These are phyloP conservation scores for Lipomyces mesembrius DNA, from an alignment of 805 yeast genomes.

Conservation along the genomic window DNA sequence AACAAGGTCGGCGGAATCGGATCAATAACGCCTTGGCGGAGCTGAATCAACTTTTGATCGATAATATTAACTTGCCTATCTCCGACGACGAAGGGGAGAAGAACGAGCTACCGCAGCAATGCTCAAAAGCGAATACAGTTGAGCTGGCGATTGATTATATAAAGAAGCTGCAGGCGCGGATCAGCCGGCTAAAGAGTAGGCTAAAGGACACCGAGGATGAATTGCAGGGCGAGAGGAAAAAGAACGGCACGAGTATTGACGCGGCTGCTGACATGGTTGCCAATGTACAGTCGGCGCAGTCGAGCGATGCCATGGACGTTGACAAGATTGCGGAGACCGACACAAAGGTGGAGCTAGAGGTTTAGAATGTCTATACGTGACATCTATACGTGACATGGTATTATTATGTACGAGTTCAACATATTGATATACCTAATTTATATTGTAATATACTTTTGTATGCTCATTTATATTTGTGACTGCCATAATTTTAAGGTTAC, in stretches of 20 bases:
- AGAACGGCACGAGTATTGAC: constrained; percentile 4
- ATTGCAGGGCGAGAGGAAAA: constrained; percentile 13
- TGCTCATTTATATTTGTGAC: background rate
- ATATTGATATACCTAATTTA: background rate
- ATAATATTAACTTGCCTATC: constrained; percentile 27
- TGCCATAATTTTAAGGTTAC: background rate
- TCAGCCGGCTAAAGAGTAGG: constrained; percentile 39
- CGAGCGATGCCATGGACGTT: constrained; percentile 3
- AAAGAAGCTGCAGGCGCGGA: constrained; percentile 50
- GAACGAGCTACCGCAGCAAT: constrained; percentile 28
- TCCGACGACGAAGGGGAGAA: constrained; percentile 54
- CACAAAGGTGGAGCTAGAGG: background rate
- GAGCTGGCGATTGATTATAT: constrained; percentile 84
- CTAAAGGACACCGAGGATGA: constrained; percentile 15
- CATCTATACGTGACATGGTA: background rate
- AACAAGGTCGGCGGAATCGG: constrained; percentile 92
- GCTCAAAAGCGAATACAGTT: constrained; percentile 90
- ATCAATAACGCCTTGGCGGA: constrained; percentile 87
- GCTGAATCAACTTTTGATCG: constrained; percentile 68
- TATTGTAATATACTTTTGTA: background rate
- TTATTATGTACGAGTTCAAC: background rate
- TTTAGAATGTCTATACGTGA: background rate
- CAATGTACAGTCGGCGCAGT: background rate
- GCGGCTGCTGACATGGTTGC: constrained; percentile 1
- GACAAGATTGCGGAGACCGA: background rate